Conservation (phyloP, 768 basidiomycete species). For the Saitozyma podzolica region DNA sequence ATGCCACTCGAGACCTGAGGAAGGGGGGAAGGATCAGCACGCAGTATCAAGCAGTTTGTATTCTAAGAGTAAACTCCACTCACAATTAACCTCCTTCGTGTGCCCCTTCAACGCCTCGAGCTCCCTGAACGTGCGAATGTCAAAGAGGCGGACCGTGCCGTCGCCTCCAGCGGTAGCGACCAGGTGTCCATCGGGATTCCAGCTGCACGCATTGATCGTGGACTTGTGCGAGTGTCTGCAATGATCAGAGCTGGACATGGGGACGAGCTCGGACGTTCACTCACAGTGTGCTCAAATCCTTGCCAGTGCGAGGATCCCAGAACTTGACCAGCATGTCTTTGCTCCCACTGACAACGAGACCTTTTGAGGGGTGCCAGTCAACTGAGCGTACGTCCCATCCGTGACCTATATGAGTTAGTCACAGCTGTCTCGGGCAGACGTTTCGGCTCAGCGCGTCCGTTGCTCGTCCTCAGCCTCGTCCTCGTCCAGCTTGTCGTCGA, state of each 20-base stretch:
- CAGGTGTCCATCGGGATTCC: conserved; percentile 92
- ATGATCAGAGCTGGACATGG: conserved; percentile 7
- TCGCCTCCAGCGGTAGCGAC: conserved; percentile 94
- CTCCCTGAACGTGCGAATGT: conserved; percentile 98
- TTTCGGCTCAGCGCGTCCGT: too few species aligned
- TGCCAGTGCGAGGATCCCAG: conserved; percentile 96
- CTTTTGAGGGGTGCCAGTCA: conserved; percentile 98
- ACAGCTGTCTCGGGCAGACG: neutral
- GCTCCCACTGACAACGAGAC: conserved; percentile 87
- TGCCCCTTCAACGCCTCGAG: conserved; percentile 88
- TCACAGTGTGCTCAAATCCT: conserved; percentile 84
- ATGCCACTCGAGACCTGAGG: conserved; percentile 87
- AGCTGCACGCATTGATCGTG: conserved; percentile 85
- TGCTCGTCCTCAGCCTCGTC: too few species aligned
- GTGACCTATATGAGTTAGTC: conserved; percentile 63
- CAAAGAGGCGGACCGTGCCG: conserved; percentile 91
- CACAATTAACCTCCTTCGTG: conserved; percentile 97
- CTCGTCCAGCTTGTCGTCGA: too few species aligned
- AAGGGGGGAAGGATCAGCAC: neutral
- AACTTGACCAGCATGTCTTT: conserved; percentile 99
- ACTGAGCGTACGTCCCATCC: conserved; percentile 99
- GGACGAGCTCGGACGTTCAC: conserved; percentile 38
- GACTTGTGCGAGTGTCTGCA: conserved; percentile 93
- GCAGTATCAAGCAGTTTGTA: neutral
- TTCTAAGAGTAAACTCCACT: conserved; percentile 41